A percentile compares a stretch with the other conserved stretches of the same genome.
Conservation (phyloP, 192 early-diverging fungal species). For the Backusella luteola region DNA sequence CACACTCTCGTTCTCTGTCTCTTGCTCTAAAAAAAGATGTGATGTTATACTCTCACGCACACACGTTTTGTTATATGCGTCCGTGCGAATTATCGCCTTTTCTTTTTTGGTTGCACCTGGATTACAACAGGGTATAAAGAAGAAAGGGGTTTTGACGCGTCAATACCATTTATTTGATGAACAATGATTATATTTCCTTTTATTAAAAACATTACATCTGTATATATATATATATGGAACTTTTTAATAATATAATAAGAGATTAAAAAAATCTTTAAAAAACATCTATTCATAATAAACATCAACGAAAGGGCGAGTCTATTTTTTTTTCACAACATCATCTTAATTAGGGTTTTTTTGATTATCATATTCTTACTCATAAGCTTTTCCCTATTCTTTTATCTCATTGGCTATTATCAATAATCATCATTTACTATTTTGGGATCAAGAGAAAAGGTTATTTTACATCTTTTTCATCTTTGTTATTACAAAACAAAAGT, state of each 20-base stretch:
- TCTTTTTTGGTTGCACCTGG: neutral
- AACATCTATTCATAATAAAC: neutral
- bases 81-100: neutral
- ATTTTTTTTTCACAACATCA: neutral
- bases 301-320: neutral
- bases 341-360: neutral
- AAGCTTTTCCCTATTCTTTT: neutral
- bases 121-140: neutral
- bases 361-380: conserved; percentile 5
- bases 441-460: neutral
- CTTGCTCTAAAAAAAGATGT: neutral
- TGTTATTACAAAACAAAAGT: neutral
- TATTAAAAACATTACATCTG: neutral
- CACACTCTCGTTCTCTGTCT: neutral
- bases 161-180: neutral
- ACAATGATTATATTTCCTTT: neutral
- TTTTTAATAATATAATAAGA: neutral
- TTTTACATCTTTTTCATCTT: neutral
- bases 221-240: neutral
- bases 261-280: neutral
- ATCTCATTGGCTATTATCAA: conserved; percentile 1
- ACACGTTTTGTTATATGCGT: neutral
- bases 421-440: conserved; percentile 3
- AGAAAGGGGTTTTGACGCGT: neutral
- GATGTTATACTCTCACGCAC: neutral